Conservation (phyloP, 2,329 filamentous ascomycete species). For the Aspergillus novoparasiticus region DNA sequence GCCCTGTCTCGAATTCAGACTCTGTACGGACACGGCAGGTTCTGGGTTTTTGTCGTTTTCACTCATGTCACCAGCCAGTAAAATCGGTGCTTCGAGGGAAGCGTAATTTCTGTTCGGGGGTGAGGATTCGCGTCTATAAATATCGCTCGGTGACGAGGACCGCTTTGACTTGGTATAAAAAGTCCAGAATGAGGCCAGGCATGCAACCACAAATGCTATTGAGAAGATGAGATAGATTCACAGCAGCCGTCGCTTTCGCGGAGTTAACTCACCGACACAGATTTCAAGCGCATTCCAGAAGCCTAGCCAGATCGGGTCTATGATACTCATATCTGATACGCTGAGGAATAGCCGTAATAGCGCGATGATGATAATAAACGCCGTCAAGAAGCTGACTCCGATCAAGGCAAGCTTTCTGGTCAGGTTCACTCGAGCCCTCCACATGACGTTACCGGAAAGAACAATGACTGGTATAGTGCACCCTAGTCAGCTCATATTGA, state of each 20-base stretch:
- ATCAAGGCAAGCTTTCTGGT: conserved; percentile 6
- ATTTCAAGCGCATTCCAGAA: conserved; percentile 10
- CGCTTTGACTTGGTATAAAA: conserved; percentile 7
- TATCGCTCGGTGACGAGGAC: not conserved
- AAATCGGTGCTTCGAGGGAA: not conserved
- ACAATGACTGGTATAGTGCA: conserved; percentile 4
- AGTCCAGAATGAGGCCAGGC: conserved; percentile 11
- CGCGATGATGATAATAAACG: conserved; percentile 8
- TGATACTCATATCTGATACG: not conserved
- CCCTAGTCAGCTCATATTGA: not conserved
- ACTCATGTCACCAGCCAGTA: not conserved
- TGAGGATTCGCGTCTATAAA: not conserved
- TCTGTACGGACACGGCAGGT: not conserved
- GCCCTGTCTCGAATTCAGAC: not conserved
- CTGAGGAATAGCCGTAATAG: conserved; percentile 3
- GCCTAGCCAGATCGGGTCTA: not conserved
- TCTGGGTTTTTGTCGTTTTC: not conserved
- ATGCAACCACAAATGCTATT: conserved; percentile 8
- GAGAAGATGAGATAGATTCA: not conserved
- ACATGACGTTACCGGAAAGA: conserved; percentile 7
- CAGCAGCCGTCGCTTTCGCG: not conserved
- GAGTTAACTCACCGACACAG: conserved; percentile 7
- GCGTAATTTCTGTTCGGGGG: not conserved
- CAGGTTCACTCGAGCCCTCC: conserved; percentile 3
- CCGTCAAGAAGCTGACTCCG: conserved; percentile 9